Base-by-base conservation (phyloP, 1,139 yeast genomes). In the Blastobotrys ciferrii region DNA sequence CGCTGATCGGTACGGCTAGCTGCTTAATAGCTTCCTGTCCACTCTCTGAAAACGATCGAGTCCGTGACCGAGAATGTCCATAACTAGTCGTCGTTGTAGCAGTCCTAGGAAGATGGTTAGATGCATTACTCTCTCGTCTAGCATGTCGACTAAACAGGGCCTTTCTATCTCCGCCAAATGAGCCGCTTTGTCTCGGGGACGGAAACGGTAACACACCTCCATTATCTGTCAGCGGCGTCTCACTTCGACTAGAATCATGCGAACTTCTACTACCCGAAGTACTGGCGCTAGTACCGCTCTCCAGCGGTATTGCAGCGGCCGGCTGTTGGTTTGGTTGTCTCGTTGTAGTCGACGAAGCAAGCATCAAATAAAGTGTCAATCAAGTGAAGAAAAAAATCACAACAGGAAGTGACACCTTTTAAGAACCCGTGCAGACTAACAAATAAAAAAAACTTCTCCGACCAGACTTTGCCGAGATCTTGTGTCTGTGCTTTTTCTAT, bases 1-100 rank as follows among this genome's bases (percentile, higher is more conserved):
- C 55, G 45, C 65, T 59, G 32, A 69, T 58, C 1, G 73, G 73
- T 13, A 70, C 69, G 2, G 70, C 70, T 42, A 67, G 58, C 32
- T 59, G 61, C 36, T 64, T 55, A 32, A 64, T 63, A 6, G 68
- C 70, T 31, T 66, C 61, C 41, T 59, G 61, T 18, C 62, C 53
- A 12, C 58, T 51, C 32, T 55, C 56, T 4, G 60, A 55, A 17
- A 60, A 49, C 9, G 60, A 57, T 15, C 62, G 45, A 9, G 50
- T 42, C 23, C 55, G 35, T 12, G 32, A 25, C n/a, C 30, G 41
- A 12, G 25, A 28, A 5, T n/a, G 31, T 2, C 17, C 19, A 14
- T 19, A 14, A 3, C 23, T 19, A 14, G 30, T 18, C 11, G 28
- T 17, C 19, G 35, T 46, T n/a, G 42, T 15, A 11, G 19, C 11